phyloP scores from a whole-genome alignment of 768 basidiomycete species.

The Crassisporium funariophilum region DNA sequence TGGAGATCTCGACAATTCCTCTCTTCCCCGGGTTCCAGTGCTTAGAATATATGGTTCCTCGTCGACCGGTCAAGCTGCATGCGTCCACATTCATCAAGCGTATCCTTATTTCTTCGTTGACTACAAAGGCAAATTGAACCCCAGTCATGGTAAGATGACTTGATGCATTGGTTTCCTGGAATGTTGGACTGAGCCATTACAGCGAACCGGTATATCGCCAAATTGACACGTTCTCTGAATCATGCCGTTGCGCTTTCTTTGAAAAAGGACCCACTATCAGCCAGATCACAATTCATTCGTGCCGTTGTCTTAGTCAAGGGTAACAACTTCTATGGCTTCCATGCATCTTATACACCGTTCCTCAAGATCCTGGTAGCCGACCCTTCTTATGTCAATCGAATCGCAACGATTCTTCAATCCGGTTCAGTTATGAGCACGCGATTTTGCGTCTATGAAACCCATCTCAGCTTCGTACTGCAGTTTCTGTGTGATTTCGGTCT shows the following conservation, averaged over 20 bases:
- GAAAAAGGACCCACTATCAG: slow-evolving; percentile 66
- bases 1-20: slow-evolving; percentile 64
- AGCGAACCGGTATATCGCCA: slow-evolving; percentile 77
- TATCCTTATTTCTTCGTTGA: slow-evolving; percentile 94
- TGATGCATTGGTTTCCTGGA: not conserved
- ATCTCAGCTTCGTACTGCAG: slow-evolving; percentile 85
- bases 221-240: slow-evolving; percentile 76
- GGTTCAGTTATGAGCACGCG: slow-evolving; percentile 81
- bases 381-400: slow-evolving; percentile 68
- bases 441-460: slow-evolving; percentile 85
- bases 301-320: slow-evolving; percentile 89
- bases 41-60: slow-evolving; percentile 87
- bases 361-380: slow-evolving; percentile 82
- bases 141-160: slow-evolving; percentile 53
- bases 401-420: slow-evolving; percentile 75
- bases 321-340: slow-evolving; percentile 95
- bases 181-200: slow-evolving; percentile 4
- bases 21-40: slow-evolving; percentile 70
- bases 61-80: slow-evolving; percentile 74
- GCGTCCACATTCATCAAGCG: slow-evolving; percentile 90
- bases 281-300: slow-evolving; percentile 64
- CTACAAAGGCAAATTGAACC: slow-evolving; percentile 69
- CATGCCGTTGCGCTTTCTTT: slow-evolving; percentile 83
- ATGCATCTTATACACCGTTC: slow-evolving; percentile 80
- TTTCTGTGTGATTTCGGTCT: slow-evolving; percentile 95